Base-by-base conservation (phyloP, 768 basidiomycete species). In the Suillus clintonianus region DNA sequence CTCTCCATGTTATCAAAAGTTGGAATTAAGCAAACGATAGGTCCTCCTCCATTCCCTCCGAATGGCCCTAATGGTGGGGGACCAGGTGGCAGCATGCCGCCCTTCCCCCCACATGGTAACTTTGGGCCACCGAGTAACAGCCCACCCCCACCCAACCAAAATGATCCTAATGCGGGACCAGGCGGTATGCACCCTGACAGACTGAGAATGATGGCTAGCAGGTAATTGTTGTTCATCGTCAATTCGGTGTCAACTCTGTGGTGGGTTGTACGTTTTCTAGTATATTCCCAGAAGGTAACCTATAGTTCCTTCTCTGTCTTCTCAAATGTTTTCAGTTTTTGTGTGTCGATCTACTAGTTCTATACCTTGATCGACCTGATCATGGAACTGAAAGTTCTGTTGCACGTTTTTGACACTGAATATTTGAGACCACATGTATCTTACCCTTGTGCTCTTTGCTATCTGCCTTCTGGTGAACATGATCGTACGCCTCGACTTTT, bases 161-260 rank as follows among this genome's bases (percentile, higher is more conserved):
- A 67, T 32, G 69, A 66, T 3, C 2, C 73, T 24, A 74, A 67
- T 68, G 74, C 73, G 22, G 83, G 83, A 22, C 87, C 89, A 48
- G 86, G 82, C n/a, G 83, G 82, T n/a, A 93, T 94, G 67, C 92
- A 94, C 73, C 92, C 92, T 11, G 92, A 94, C 76, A 84, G 92
- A 63, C 69, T 91, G 75, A 83, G 91, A 63, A 93, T 94, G 92
- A 86, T 94, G 88, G 83, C 75, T 59, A 71, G 73, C 58, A 68
- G 76, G 47, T 66, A 72, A 51, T 71, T 59, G 69, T 37, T 41
- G 2, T n/a, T 55, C 42, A 53, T 45, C n/a, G 39, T 50, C 32
- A 19, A 9, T 43, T 34, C n/a, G 22, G 24, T 11, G 22, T 17
- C 43, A n/a, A 47, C 30, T 19, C n/a, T 39, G 36, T 11, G 47